Percentiles rank a stretch among this genome's conserved stretches.
Conservation (phyloP, 768 basidiomycete species). For the Termitomyces sp. region DNA sequence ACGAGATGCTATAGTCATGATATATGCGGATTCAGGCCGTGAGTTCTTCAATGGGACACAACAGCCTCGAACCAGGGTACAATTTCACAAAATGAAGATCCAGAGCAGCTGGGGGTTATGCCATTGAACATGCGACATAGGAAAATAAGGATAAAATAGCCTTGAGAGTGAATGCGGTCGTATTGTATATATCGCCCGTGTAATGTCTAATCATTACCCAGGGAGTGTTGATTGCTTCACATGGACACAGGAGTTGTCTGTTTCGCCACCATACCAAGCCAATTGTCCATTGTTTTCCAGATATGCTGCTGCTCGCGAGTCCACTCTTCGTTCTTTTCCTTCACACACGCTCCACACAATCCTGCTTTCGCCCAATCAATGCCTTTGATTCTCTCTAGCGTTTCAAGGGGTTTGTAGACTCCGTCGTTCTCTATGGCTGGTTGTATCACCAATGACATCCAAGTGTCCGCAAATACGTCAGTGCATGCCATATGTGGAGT, state of each 20-base stretch:
- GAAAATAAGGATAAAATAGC: too few species aligned
- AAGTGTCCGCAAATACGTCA: slow-evolving; percentile 62
- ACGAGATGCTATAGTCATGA: too few species aligned
- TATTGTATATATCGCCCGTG: too few species aligned
- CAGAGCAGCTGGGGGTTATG: too few species aligned
- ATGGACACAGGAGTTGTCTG: neutral
- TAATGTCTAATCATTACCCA: neutral
- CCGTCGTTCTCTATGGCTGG: slow-evolving; percentile 59
- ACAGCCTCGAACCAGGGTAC: too few species aligned
- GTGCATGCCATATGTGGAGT: slow-evolving; percentile 75
- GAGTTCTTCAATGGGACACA: too few species aligned
- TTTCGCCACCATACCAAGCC: slow-evolving; percentile 31
- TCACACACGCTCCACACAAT: slow-evolving; percentile 51
- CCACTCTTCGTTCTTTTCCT: slow-evolving; percentile 64
- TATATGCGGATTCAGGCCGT: too few species aligned
- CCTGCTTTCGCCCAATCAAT: slow-evolving; percentile 57
- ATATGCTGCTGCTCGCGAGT: slow-evolving; percentile 49
- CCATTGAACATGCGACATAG: too few species aligned
- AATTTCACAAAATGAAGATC: too few species aligned
- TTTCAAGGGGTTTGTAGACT: slow-evolving; percentile 69
- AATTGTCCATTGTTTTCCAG: slow-evolving; percentile 58
- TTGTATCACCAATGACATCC: slow-evolving; percentile 68
- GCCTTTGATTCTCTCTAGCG: slow-evolving; percentile 51
- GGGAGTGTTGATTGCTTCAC: neutral
- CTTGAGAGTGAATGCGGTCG: too few species aligned